Evolutionary conservation across 2,329 filamentous ascomycete species (phyloP).

Genomic region (Fusarium verticillioides): DNA sequence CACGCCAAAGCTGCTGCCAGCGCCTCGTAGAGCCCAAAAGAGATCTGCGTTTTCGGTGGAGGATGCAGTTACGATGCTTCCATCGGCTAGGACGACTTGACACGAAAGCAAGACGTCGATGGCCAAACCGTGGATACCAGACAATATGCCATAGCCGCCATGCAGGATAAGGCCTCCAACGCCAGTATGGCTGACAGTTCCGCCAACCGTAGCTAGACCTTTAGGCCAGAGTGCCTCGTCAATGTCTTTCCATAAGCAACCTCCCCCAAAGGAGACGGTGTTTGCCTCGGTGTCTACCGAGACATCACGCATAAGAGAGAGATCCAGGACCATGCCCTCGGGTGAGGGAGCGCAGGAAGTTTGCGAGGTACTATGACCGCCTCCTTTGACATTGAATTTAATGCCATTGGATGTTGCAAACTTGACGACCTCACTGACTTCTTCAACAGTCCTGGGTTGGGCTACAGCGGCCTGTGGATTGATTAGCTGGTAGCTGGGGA

Average conservation of each 20-base stretch:
- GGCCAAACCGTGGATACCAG: constrained; percentile 62
- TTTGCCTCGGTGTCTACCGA: constrained; percentile 57
- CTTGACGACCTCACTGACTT: constrained; percentile 56
- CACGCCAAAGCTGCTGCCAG: constrained; percentile 57
- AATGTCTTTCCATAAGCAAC: constrained; percentile 65
- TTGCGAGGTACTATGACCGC: constrained; percentile 66
- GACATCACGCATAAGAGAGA: constrained; percentile 62
- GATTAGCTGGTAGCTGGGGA: not conserved
- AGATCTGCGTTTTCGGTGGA: constrained; percentile 55
- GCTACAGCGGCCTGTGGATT: constrained; percentile 56
- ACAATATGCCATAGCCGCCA: constrained; percentile 69
- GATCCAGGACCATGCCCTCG: constrained; percentile 66
- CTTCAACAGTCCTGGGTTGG: constrained; percentile 52
- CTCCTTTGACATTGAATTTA: constrained; percentile 64
- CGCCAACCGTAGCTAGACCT: constrained; percentile 68
- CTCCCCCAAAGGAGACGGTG: constrained; percentile 62
- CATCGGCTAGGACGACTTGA: constrained; percentile 54
- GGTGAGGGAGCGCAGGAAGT: constrained; percentile 55
- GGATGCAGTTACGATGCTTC: constrained; percentile 52
- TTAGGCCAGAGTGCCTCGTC: constrained; percentile 61
- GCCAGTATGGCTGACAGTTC: constrained; percentile 71
- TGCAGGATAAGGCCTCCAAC: constrained; percentile 68
- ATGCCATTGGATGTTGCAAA: constrained; percentile 57
- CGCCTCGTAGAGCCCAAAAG: constrained; percentile 56
- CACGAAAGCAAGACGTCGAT: constrained; percentile 55